These are phyloP conservation scores for Gossypium laxum DNA, from an alignment of 441 rosid genomes.

Conservation along the genomic window DNA sequence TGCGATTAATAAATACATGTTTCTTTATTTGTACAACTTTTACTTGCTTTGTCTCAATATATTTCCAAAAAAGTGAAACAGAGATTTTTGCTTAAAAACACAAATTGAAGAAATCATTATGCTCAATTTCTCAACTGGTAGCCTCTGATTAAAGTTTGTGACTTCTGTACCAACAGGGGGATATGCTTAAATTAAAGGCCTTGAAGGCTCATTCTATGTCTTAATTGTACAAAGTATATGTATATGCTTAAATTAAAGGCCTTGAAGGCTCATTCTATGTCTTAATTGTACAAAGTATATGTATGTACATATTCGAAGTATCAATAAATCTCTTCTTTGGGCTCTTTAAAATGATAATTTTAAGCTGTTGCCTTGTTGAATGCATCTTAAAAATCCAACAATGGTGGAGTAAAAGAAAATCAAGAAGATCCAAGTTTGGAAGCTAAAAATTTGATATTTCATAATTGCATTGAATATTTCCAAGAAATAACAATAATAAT, in stretches of 20 bases:
- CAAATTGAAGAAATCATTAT: background rate
- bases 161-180: background rate
- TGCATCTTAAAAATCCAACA: background rate
- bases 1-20: background rate
- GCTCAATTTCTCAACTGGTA: background rate
- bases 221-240: background rate
- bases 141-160: background rate
- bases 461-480: conserved; percentile 11
- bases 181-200: background rate
- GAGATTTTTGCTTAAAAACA: background rate
- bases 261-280: background rate
- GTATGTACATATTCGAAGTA: background rate
- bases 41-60: background rate
- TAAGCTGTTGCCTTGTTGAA: background rate
- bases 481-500: conserved; percentile 12
- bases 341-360: background rate
- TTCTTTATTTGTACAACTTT: background rate
- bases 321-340: background rate
- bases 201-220: background rate
- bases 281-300: background rate
- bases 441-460: conserved; percentile 1
- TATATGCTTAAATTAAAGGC: background rate
- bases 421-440: background rate
- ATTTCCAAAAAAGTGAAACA: background rate
- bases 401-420: background rate